Base-by-base conservation (phyloP, 1,284 basidiomycete genomes). In the Ustilago sp. region DNA sequence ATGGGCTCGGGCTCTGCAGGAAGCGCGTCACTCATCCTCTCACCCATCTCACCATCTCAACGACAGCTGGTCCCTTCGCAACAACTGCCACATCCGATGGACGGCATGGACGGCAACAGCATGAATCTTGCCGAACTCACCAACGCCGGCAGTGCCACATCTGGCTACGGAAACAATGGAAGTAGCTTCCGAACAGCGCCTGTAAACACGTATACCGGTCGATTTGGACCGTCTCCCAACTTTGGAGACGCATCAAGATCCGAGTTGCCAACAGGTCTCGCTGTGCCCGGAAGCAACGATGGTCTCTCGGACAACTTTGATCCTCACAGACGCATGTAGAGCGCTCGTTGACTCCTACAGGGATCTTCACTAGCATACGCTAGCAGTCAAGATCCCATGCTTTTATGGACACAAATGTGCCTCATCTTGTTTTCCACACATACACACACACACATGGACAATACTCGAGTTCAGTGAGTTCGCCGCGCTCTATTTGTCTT, bases 41-140 rank as follows among this genome's bases (percentile, higher is more conserved):
- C 65, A 0, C 58, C 43, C 11, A 45, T 68, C 7, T 54, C 65
- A 2, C 51, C 65, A 4, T 43, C 54, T 9, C 61, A 60, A n/a
- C 56, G 69, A 1, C 68, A 61, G n/a, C 56, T 56, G 28, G 62
- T 68, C 1, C 70, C 70, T 15, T 73, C 70, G 28, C 70, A 73
- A 17, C 70, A 73, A 13, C 58, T 68, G 2, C 61, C 52, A 5
- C 47, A 55, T 4, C 36, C 70, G 11, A 56, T 73, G 13, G 65
- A 61, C 11, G 23, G 52, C 48, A 35, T 64, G 15, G 61, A 68
- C 15, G 54, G 47, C 23, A 43, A 61, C 28, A 59, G 54, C 11
- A 32, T 68, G 32, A 48, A 41, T 38, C 15, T 73, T 19, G 34
- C 43, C 23, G 48, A 45, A 0, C 32, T 73, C 5, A 9, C 47